Conservation (phyloP, 345 rosid genomes). For the Laguncularia racemosa region DNA sequence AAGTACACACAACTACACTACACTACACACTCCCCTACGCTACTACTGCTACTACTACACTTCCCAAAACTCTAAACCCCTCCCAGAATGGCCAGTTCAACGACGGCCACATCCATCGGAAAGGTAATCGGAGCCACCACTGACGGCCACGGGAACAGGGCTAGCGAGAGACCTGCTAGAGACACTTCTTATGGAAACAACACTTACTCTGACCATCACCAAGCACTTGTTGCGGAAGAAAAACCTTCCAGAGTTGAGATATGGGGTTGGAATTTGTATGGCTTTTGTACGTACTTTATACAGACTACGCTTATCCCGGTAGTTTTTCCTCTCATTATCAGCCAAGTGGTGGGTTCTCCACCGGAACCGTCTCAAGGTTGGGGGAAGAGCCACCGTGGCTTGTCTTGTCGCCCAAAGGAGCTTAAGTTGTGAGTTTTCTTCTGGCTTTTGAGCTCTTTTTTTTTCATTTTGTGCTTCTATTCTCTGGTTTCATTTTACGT, state of each 20-base stretch:
- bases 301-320: constrained; percentile 37
- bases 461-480: neutral
- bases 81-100: constrained; percentile 2
- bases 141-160: constrained; percentile 14
- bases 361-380: constrained; percentile 19
- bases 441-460: neutral
- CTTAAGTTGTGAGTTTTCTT: constrained; percentile 33
- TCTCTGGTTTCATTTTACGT: neutral
- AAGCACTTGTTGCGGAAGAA: constrained; percentile 5
- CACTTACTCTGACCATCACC: neutral
- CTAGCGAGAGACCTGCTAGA: constrained; percentile 22
- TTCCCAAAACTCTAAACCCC: neutral
- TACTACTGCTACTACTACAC: too few species aligned
- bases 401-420: constrained; percentile 23
- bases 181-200: constrained; percentile 7
- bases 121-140: constrained; percentile 14
- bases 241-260: constrained; percentile 33
- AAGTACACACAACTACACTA: neutral
- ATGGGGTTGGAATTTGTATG: constrained; percentile 51
- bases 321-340: constrained; percentile 45
- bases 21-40: constrained; percentile 1
- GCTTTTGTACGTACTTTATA: constrained; percentile 39
- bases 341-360: constrained; percentile 20
- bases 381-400: constrained; percentile 19
- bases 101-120: constrained; percentile 15